These are phyloP conservation scores for Juglanconis sp. DNA, from an alignment of 2,329 filamentous ascomycete genomes.

Conservation along the genomic window DNA sequence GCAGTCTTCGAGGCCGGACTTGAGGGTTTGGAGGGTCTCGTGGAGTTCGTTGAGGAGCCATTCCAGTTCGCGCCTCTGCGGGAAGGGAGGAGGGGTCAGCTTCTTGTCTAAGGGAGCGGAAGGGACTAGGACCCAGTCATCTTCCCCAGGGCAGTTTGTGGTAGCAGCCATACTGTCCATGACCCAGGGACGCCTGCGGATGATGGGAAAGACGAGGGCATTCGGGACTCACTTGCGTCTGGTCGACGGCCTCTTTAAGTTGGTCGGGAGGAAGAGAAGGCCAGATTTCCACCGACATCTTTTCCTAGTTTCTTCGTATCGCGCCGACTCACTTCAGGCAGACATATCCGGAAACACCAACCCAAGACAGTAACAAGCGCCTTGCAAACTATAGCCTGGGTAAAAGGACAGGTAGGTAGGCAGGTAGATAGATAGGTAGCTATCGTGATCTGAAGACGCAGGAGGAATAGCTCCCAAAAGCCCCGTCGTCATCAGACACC, in stretches of 20 bases:
- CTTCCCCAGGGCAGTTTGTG: neutral
- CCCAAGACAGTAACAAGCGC: neutral
- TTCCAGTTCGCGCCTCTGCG: constrained; percentile 48
- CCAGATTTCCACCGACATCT: constrained; percentile 60
- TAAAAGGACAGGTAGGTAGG: neutral
- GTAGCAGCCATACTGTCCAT: neutral
- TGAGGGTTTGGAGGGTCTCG: constrained; percentile 46
- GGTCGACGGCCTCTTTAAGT: constrained; percentile 47
- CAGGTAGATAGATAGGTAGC: neutral
- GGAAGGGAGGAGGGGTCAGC: constrained; percentile 13
- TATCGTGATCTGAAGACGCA: no score
- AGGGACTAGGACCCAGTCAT: constrained; percentile 12
- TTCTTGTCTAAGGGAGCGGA: neutral
- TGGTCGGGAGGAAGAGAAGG: constrained; percentile 49
- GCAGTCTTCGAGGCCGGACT: constrained; percentile 78
- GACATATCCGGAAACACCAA: constrained; percentile 19
- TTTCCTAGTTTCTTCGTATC: constrained; percentile 14
- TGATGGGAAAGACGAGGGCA: constrained; percentile 3
- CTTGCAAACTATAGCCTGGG: neutral
- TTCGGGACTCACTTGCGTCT: constrained; percentile 44
- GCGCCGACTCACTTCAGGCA: constrained; percentile 22
- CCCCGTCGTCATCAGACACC: neutral
- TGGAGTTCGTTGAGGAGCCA: constrained; percentile 54
- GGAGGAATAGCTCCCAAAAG: neutral
- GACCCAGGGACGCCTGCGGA: neutral